Evolutionary conservation across 2,329 filamentous ascomycete genomes (phyloP), one percentile per base, ranked within the genome.

Genomic region (Balansia obtecta): DNA sequence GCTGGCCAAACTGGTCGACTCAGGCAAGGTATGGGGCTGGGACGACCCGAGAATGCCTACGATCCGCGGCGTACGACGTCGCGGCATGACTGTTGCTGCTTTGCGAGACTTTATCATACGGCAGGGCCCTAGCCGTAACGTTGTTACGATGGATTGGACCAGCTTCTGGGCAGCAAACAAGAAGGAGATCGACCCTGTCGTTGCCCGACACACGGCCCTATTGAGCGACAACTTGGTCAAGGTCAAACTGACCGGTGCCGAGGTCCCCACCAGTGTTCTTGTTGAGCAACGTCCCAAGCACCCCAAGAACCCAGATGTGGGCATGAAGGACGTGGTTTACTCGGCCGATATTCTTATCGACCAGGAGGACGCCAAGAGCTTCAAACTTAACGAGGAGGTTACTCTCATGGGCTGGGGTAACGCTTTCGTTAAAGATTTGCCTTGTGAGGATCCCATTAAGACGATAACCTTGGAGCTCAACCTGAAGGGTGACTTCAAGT

Each of bases 321-420:
- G 91, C 53, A 83, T 73, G 59, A 96, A 96, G 77, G 86, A 88
- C 70, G 87, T 95, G 5, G 76, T 80, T 27, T 94, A 84, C 66
- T 86, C 85, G 63, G 77, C 78, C 51, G 77, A 82, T 54, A 74
- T 96, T 56, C 72, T 93, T 53, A 72, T 97, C 48, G 91, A 96
- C 64, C 91, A 96, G 68, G 85, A 77, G 44, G 91, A 97, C 60
- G 88, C 85, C 54, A 83, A 84, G 65, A 78, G 77, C 27, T 94
- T 96, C 70, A 85, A 81, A 59, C 76, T 85, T 53, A 83, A 85
- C 62, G 91, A 97, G 71, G 90, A 96, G 68, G 87, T 97, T 60
- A 96, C 91, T 0, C 76, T 96, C 41, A 96, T 96, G 91, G 86
- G 86, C 66, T 97, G 91, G 91, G 93, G 91, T 59, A 94, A 95